Conservation (phyloP, 2,329 filamentous ascomycete genomes). For the Sordariomycetes sp. region DNA sequence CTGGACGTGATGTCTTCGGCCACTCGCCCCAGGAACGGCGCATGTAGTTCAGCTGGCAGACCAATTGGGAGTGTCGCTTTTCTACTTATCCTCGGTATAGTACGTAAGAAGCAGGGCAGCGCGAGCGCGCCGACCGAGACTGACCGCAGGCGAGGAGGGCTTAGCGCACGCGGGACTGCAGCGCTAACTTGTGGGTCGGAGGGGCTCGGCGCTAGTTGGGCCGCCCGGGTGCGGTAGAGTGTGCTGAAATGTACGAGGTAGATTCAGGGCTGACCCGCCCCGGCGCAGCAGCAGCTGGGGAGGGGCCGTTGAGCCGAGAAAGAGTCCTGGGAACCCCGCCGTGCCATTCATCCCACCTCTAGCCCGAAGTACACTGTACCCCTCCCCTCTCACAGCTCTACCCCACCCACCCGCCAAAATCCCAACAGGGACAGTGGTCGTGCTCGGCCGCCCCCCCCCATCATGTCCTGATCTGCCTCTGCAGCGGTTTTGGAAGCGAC, state of each 20-base stretch:
- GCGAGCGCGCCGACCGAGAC: background rate
- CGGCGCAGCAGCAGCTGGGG: background rate
- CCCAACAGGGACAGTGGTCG: background rate
- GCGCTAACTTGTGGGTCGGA: background rate
- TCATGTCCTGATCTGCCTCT: background rate
- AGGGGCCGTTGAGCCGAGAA: background rate
- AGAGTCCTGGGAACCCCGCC: background rate
- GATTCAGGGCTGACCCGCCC: background rate
- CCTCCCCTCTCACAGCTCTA: no score
- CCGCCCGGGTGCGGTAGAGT: background rate
- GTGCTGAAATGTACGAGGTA: background rate
- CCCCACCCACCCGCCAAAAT: background rate
- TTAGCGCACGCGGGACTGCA: background rate
- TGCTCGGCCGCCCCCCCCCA: background rate
- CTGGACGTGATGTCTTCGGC: background rate
- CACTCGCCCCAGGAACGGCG: background rate
- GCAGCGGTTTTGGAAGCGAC: background rate
- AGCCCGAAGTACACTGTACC: background rate
- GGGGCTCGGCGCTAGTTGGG: background rate
- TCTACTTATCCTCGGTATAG: background rate
- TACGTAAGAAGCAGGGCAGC: background rate
- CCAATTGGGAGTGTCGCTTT: background rate
- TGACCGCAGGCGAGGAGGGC: background rate
- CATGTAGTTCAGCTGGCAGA: background rate
- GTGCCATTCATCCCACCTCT: background rate